These are phyloP conservation scores for Naegleria gruberi DNA, from an alignment of 208 protist genomes.

Conservation along the genomic window DNA sequence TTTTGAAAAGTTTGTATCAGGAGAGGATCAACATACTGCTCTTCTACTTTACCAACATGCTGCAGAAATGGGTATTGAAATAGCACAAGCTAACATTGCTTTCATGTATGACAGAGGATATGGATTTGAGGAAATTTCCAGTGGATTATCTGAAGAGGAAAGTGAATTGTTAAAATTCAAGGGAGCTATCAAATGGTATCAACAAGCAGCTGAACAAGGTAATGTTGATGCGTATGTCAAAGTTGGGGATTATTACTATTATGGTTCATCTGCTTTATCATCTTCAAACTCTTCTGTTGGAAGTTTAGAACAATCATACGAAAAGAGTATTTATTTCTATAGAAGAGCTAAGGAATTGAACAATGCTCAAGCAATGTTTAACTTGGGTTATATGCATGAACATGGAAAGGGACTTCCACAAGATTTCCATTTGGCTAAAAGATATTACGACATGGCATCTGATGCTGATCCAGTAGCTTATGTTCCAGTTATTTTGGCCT, in stretches of 20 bases:
- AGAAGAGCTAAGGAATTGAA: conserved; percentile 15
- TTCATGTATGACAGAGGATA: conserved; percentile 28
- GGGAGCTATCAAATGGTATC: neutral
- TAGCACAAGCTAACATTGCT: conserved; percentile 33
- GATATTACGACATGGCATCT: conserved; percentile 34
- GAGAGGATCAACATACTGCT: conserved; percentile 17
- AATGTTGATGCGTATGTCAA: conserved; percentile 31
- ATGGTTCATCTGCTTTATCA: conserved; percentile 18
- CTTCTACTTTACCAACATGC: conserved; percentile 17
- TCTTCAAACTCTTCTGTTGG: neutral
- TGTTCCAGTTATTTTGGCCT: conserved; percentile 26
- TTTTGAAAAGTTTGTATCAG: conserved; percentile 15
- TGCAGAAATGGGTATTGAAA: conserved; percentile 28
- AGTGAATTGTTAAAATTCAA: conserved; percentile 3
- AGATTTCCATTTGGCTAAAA: conserved; percentile 38
- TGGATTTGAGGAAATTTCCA: neutral
- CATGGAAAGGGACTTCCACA: conserved; percentile 20
- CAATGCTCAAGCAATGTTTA: conserved; percentile 37
- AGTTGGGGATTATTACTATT: conserved; percentile 39
- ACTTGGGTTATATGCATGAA: conserved; percentile 40
- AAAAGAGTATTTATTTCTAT: conserved; percentile 5
- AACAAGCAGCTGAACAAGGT: conserved; percentile 29
- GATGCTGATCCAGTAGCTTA: conserved; percentile 14
- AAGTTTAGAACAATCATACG: neutral
- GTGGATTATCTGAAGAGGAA: neutral